Evolutionary conservation across 495 filamentous ascomycete genomes (phyloP).

Genomic region (Podospora pseudocomata): DNA sequence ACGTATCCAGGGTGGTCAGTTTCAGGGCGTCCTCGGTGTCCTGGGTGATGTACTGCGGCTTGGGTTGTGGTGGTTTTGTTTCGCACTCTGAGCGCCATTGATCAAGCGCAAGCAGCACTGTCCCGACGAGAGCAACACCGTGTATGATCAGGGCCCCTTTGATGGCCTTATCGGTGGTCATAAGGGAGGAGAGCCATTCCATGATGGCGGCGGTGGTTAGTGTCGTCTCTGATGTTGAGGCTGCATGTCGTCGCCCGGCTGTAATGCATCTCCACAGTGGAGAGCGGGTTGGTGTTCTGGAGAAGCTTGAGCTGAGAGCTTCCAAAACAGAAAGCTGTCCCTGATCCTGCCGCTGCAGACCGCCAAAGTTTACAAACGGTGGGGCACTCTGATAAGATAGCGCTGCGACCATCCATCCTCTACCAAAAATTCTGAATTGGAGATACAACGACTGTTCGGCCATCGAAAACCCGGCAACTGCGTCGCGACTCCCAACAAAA

Average conservation of each 20-base stretch:
- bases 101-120: conserved; percentile 40
- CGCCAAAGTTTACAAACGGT: conserved; percentile 29
- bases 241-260: not conserved
- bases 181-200: conserved; percentile 32
- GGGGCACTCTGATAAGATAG: conserved; percentile 36
- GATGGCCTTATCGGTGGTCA: conserved; percentile 44
- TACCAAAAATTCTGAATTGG: conserved; percentile 24
- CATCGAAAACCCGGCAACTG: not conserved
- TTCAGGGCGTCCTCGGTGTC: conserved; percentile 56
- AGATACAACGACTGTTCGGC: not conserved
- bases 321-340: not conserved
- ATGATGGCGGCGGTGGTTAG: conserved; percentile 21
- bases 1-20: conserved; percentile 46
- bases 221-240: conserved; percentile 6
- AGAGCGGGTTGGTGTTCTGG: not conserved
- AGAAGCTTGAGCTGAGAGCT: not conserved
- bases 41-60: conserved; percentile 57
- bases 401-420: conserved; percentile 2
- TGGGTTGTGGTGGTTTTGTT: conserved; percentile 46
- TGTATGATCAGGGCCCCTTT: conserved; percentile 39
- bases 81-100: conserved; percentile 47
- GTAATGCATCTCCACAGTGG: not conserved
- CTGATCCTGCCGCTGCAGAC: conserved; percentile 21
- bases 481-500: not conserved
- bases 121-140: conserved; percentile 33